Evolutionary conservation across 2,329 filamentous ascomycete species (phyloP).

Genomic region (Epicoccum sorghinum): DNA sequence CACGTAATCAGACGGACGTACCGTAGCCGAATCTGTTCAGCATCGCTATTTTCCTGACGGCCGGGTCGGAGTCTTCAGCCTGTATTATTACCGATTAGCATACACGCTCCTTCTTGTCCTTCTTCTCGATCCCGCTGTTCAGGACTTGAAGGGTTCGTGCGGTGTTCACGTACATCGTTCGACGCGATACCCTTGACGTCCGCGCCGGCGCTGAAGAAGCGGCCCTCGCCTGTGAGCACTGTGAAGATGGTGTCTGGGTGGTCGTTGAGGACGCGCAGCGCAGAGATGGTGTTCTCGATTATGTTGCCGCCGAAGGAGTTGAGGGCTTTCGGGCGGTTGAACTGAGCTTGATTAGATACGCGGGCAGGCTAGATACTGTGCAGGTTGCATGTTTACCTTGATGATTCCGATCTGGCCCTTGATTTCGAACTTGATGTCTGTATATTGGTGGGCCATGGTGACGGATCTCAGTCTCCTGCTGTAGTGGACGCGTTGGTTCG

Average conservation of each 20-base stretch:
- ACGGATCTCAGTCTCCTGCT: background rate
- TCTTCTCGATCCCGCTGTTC: no score
- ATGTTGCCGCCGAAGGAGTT: slow-evolving; percentile 58
- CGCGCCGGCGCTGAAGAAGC: slow-evolving; percentile 58
- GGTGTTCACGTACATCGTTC: slow-evolving; percentile 16
- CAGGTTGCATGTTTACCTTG: slow-evolving; percentile 39
- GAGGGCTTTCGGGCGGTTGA: slow-evolving; percentile 57
- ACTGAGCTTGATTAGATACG: slow-evolving; percentile 29
- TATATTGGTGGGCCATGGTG: slow-evolving; percentile 42
- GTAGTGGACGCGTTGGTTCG: background rate
- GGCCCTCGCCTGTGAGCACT: slow-evolving; percentile 57
- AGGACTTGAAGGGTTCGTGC: background rate
- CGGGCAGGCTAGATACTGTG: background rate
- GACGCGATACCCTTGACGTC: slow-evolving; percentile 50
- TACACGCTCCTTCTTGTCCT: no score
- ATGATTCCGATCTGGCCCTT: slow-evolving; percentile 54
- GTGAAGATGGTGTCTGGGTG: slow-evolving; percentile 59
- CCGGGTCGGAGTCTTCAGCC: slow-evolving; percentile 28
- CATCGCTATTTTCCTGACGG: slow-evolving; percentile 43
- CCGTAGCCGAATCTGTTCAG: slow-evolving; percentile 37
- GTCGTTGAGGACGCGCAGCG: slow-evolving; percentile 53
- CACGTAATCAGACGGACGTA: slow-evolving; percentile 20
- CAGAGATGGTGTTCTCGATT: slow-evolving; percentile 51
- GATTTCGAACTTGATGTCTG: slow-evolving; percentile 54
- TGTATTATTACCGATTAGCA: slow-evolving; percentile 15